phyloP scores from a whole-genome alignment of 2,329 filamentous ascomycete species.

The Fusarium sp. region DNA sequence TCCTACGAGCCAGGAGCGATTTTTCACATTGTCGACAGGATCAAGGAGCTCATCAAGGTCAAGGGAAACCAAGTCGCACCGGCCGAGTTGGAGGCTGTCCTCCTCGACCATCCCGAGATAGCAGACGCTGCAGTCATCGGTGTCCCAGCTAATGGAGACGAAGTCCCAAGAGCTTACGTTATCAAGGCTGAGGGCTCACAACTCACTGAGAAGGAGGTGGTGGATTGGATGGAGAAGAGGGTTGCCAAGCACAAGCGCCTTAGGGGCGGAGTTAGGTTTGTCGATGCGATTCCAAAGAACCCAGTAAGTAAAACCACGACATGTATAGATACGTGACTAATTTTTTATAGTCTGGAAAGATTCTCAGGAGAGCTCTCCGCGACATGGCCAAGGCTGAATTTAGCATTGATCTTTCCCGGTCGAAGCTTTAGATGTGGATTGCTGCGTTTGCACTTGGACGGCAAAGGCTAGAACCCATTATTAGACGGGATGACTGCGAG shows the following conservation, averaged over 20 bases:
- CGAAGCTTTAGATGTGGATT: not conserved
- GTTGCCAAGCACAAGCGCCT: constrained; percentile 75
- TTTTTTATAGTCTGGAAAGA: not conserved
- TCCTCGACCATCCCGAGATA: constrained; percentile 76
- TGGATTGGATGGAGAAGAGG: constrained; percentile 67
- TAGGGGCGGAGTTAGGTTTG: constrained; percentile 68
- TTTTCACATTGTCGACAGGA: constrained; percentile 76
- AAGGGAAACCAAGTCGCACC: constrained; percentile 82
- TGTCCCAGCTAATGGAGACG: constrained; percentile 55
- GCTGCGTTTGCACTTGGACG: not conserved
- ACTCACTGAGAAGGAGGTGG: constrained; percentile 59
- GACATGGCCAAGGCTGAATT: not conserved
- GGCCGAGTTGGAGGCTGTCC: constrained; percentile 78
- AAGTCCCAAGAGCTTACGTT: constrained; percentile 70
- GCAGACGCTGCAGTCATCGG: constrained; percentile 74
- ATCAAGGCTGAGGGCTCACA: constrained; percentile 57
- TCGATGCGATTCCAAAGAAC: constrained; percentile 75
- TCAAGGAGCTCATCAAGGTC: constrained; percentile 71
- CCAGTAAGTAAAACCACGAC: constrained; percentile 52
- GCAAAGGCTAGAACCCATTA: too few relatives aligned
- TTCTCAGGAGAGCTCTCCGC: not conserved
- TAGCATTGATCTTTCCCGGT: not conserved
- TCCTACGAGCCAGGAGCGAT: constrained; percentile 59
- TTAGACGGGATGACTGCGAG: not conserved
- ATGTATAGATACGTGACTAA: not conserved